These are phyloP conservation scores for Phaeolepiota aurea DNA, from an alignment of 768 basidiomycete species.

Conservation along the genomic window DNA sequence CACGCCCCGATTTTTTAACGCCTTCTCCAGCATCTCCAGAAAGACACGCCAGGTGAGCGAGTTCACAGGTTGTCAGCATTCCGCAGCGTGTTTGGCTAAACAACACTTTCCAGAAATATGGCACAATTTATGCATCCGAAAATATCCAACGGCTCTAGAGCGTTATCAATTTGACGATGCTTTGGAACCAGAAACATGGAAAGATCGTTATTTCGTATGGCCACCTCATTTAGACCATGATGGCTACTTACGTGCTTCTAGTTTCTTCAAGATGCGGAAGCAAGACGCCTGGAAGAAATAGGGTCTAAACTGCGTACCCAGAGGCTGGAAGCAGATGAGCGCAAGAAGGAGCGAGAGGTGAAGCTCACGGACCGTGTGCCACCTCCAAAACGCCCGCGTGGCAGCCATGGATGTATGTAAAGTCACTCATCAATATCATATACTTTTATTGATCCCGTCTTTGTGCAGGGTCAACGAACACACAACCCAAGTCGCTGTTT, in stretches of 20 bases:
- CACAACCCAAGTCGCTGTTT: conserved; percentile 60
- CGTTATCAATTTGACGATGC: conserved; percentile 31
- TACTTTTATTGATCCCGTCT: no score
- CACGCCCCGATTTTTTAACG: neutral
- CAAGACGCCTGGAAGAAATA: conserved; percentile 54
- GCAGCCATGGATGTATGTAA: conserved; percentile 43
- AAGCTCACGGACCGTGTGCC: conserved; percentile 67
- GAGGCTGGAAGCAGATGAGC: conserved; percentile 62
- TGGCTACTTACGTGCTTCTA: conserved; percentile 14
- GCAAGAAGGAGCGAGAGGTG: conserved; percentile 70
- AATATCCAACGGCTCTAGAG: conserved; percentile 46
- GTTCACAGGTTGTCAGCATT: conserved; percentile 2
- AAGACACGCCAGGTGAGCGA: conserved; percentile 48
- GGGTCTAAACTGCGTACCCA: conserved; percentile 55
- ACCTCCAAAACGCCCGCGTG: conserved; percentile 52
- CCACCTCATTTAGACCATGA: neutral
- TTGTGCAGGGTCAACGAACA: conserved; percentile 23
- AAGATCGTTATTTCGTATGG: conserved; percentile 60
- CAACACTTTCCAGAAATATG: conserved; percentile 44
- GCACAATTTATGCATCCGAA: conserved; percentile 54
- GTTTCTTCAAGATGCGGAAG: conserved; percentile 51
- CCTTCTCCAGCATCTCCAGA: conserved; percentile 37
- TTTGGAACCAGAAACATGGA: conserved; percentile 55
- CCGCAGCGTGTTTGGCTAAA: conserved; percentile 3
- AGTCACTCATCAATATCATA: conserved; percentile 9